Evolutionary conservation across 306 rosid genomes (phyloP), one percentile per base, ranked within the genome.

Genomic region (Medicago arabica): DNA sequence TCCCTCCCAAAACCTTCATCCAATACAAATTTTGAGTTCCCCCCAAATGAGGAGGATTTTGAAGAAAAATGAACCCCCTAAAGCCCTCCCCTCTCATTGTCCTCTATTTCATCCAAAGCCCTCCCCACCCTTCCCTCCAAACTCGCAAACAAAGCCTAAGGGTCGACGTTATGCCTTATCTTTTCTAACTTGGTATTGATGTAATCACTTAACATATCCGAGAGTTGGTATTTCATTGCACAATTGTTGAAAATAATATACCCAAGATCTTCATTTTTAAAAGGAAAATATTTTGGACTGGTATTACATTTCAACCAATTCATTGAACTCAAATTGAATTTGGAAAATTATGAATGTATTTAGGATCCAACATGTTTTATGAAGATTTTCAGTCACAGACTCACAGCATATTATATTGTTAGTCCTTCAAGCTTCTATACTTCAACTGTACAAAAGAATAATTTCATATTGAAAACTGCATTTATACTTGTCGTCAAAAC

Each of bases 391-490:
- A 40, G 53, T 21, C 65, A 58, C 16, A 25, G 34, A 40, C 43
- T 21, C 65, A 58, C 16, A 25, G 34, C 5, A 23, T 13, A 25
- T 82, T 34, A 53, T n/a, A 15, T 49, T 49, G 14, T 14, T 15
- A 49, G 34, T 66, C 64, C 62, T 67, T 53, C 74, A 54, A 74
- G 66, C 68, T 66, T 78, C 62, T 31, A 61, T 66, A 14, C 55
- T 25, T 25, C 46, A 40, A 34, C 23, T 4, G 40, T 40, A 59
- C 28, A 67, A 19, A 7, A 21, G 8, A 75, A 71, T 50, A 19
- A 59, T 12, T 83, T 67, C 67, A 71, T 67, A 80, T 47, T 23
- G 19, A 41, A 70, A 75, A 71, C 54, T 21, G 60, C 0, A 5
- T 38, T 51, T 25, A 62, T 57, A 61, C 39, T 4, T 51, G 58